Evolutionary conservation across 2,329 filamentous ascomycete species (phyloP), one percentile per base, ranked within the genome.

Genomic region (Helminthosporium solani): DNA sequence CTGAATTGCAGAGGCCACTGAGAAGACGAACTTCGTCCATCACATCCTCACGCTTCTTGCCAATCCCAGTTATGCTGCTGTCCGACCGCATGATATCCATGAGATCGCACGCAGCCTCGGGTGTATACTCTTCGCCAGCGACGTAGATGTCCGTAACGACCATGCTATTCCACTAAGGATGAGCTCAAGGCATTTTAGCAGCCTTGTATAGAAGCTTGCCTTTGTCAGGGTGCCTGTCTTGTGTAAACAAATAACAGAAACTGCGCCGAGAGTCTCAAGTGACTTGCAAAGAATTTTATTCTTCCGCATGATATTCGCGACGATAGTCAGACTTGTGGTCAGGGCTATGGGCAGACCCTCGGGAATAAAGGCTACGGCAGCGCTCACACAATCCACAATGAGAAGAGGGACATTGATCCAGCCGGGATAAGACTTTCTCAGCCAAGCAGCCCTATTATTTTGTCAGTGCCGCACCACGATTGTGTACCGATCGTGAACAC

Each of bases 201-300:
- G 14, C 33, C 7, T 21, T n/a, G 15, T 3, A 39, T n/a, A 3
- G n/a, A 23, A 33, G 50, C 54, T 21, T 53, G 60, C 63, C 51
- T 69, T 72, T 0, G 84, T 87, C 45, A 87, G 70, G 0, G 84
- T 87, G 3, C 87, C 87, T 0, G 86, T 90, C 73, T 90, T 90
- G 64, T 90, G 87, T 0, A 85, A 88, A 64, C 86, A 88, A 33
- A 90, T 84, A 7, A 88, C 80, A 0, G 84, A 86, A 1, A 89
- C 86, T 0, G 83, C 78, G 0, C 87, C 87, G 0, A 90, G 76
- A 0, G 86, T 90, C 68, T 90, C 87, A 37, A 91, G 75, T 0
- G 84, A 88, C 70, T 90, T 90, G 81, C 86, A 90, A 7, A 90
- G 77, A 34, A 90, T 83, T 61, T 86, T 86, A 66, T 90, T 85